phyloP scores from a whole-genome alignment of 2,329 filamentous ascomycete species.

The Verticillium nubilum region DNA sequence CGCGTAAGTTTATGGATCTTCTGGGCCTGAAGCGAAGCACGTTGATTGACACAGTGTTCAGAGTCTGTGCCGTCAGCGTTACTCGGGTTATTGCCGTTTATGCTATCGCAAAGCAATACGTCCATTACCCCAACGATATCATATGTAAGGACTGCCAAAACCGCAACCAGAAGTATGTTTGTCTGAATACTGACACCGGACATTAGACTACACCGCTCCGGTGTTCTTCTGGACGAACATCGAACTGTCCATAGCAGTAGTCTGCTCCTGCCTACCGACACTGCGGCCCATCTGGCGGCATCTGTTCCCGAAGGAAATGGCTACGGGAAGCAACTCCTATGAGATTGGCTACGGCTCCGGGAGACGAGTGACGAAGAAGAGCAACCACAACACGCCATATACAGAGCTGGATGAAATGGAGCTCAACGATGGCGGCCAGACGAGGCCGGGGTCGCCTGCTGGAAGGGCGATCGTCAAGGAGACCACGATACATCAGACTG shows the following conservation, averaged over 20 bases:
- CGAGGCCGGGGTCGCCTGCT: not conserved
- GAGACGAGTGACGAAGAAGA: constrained; percentile 1
- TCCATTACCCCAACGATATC: constrained; percentile 16
- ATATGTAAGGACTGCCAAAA: constrained; percentile 15
- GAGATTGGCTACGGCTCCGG: constrained; percentile 4
- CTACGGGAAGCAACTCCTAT: constrained; percentile 3
- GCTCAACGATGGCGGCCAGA: not conserved
- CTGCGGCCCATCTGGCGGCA: constrained; percentile 23
- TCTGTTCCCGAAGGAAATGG: constrained; percentile 5
- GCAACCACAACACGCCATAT: constrained; percentile 2
- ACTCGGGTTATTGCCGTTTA: constrained; percentile 16
- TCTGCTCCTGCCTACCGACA: constrained; percentile 32
- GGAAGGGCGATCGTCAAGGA: constrained; percentile 4
- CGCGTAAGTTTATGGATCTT: constrained; percentile 12
- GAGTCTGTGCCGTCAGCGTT: constrained; percentile 9
- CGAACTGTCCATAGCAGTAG: constrained; percentile 32
- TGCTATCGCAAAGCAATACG: constrained; percentile 13
- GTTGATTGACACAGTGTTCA: not conserved
- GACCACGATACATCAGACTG: constrained; percentile 6
- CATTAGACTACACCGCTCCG: constrained; percentile 18
- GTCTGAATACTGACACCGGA: not conserved
- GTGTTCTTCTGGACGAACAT: constrained; percentile 32
- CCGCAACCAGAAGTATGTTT: not conserved
- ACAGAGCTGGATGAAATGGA: constrained; percentile 8
- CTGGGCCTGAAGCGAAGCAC: not conserved